phyloP scores from a whole-genome alignment of 2,329 filamentous ascomycete species.

The Fusarium pseudograminearum region DNA sequence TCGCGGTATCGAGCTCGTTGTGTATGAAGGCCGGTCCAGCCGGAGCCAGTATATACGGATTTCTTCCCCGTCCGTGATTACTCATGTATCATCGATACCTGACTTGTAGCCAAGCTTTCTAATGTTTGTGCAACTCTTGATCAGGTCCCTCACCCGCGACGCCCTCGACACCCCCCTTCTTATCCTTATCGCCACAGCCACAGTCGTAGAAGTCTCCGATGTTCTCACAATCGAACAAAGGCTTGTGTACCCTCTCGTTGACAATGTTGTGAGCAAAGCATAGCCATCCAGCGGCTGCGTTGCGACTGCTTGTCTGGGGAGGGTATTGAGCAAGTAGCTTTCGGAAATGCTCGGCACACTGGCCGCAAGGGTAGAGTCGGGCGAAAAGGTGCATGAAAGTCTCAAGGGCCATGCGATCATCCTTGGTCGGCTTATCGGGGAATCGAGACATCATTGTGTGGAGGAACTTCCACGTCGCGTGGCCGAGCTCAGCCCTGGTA shows the following conservation, averaged over 20 bases:
- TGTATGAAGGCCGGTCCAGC: constrained; percentile 41
- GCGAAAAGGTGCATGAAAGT: constrained; percentile 75
- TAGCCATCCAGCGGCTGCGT: constrained; percentile 74
- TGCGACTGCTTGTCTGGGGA: constrained; percentile 73
- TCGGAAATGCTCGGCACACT: constrained; percentile 76
- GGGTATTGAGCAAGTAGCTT: constrained; percentile 71
- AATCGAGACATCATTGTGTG: constrained; percentile 79
- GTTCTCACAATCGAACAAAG: constrained; percentile 72
- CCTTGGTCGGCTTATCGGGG: constrained; percentile 71
- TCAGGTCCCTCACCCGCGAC: constrained; percentile 32
- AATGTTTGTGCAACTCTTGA: constrained; percentile 41
- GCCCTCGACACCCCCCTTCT: constrained; percentile 52
- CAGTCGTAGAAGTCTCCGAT: constrained; percentile 80
- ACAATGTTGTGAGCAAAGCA: constrained; percentile 77
- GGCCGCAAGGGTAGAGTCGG: constrained; percentile 77
- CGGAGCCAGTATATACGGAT: constrained; percentile 28
- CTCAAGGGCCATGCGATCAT: constrained; percentile 72
- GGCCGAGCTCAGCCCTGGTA: constrained; percentile 71
- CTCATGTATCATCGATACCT: constrained; percentile 14
- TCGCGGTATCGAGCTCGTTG: background rate
- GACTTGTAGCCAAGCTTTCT: background rate
- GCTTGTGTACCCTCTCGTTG: constrained; percentile 72
- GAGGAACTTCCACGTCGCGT: constrained; percentile 76
- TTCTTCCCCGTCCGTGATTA: constrained; percentile 14
- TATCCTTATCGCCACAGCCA: constrained; percentile 74